A percentile compares a stretch with the other conserved stretches of the same genome.
phyloP scores from a whole-genome alignment of 2,329 filamentous ascomycete species.

The Penicillium sp. region DNA sequence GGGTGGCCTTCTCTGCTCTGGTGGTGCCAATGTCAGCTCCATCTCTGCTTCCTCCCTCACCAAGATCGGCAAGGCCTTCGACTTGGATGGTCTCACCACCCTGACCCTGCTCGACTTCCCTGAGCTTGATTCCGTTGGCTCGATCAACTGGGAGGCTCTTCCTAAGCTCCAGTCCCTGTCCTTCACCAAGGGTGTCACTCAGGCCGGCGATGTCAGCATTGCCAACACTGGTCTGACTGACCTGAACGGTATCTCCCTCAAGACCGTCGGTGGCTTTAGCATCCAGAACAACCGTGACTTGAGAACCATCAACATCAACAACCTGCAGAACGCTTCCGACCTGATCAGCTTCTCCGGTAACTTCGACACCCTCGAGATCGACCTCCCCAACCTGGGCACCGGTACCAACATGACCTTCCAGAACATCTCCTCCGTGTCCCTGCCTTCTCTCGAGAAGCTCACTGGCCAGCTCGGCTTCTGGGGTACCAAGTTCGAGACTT shows the following conservation, averaged over 20 bases:
- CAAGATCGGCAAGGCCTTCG: constrained; percentile 68
- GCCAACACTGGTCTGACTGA: constrained; percentile 80
- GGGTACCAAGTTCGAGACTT: constrained; percentile 60
- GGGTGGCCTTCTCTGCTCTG: constrained; percentile 53
- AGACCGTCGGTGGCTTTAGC: constrained; percentile 68
- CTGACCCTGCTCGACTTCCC: constrained; percentile 68
- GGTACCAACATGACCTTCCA: constrained; percentile 79
- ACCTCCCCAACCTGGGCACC: constrained; percentile 74
- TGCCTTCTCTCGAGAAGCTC: constrained; percentile 70
- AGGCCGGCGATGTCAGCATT: constrained; percentile 69
- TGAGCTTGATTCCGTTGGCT: constrained; percentile 62
- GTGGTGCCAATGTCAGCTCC: constrained; percentile 61
- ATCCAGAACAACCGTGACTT: constrained; percentile 91
- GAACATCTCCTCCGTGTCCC: constrained; percentile 71
- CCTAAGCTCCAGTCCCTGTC: constrained; percentile 59
- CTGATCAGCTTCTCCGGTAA: constrained; percentile 77
- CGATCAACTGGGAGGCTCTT: constrained; percentile 71
- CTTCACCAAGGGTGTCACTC: constrained; percentile 64
- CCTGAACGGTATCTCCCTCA: constrained; percentile 77
- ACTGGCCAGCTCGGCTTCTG: constrained; percentile 82
- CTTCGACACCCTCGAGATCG: constrained; percentile 67
- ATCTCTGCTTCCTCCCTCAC: constrained; percentile 62
- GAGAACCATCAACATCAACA: constrained; percentile 67
- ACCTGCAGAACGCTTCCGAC: constrained; percentile 72
- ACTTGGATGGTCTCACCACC: constrained; percentile 65